Evolutionary conservation across 345 rosid genomes (phyloP), one percentile per base, ranked within the genome.

Genomic region (Eucalyptus marginata): DNA sequence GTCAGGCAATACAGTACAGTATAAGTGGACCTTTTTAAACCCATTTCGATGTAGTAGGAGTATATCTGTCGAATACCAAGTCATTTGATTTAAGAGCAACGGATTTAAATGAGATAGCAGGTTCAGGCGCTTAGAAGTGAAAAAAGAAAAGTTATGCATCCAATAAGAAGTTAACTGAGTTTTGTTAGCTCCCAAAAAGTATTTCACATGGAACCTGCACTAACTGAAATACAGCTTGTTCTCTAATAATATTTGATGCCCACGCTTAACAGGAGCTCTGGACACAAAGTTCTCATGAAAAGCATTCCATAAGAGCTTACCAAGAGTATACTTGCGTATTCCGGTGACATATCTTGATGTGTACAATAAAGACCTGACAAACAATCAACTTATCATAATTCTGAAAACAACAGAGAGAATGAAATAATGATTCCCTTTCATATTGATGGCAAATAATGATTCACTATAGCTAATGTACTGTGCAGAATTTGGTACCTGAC

Each of bases 291-390:
- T 76, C 47, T 2, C 10, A 76, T 40, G 47, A 76, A 76, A 40
- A 76, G 47, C 83, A 76, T 76, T 46, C 9, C 7, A 9, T 22
- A 50, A 29, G 62, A 87, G 86, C 66, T 89, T 90, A 97, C 99
- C 98, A 97, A 89, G 59, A 97, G 96, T 87, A 97, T 95, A 91
- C 98, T 97, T 86, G 99, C 99, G 90, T 96, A 96, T 93, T 96
- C 96, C 36, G 97, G 97, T 22, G 99, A 97, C 52, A 97, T 96
- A 94, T 97, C 99, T 92, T 97, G 99, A 95, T 97, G 99, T 16
- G 97, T 96, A 91, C 99, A 97, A 89, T 96, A 96, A 88, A 96
- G 94, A 88, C 98, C 96, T 96, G 94, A 85, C 49, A 52, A 91
- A 87, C 68, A 85, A 46, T 47, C 4, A 24, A 64, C 25, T 81